Evolutionary conservation across 169 alveolate genomes (phyloP).

Genomic region (Cryptosporidium sp.): DNA sequence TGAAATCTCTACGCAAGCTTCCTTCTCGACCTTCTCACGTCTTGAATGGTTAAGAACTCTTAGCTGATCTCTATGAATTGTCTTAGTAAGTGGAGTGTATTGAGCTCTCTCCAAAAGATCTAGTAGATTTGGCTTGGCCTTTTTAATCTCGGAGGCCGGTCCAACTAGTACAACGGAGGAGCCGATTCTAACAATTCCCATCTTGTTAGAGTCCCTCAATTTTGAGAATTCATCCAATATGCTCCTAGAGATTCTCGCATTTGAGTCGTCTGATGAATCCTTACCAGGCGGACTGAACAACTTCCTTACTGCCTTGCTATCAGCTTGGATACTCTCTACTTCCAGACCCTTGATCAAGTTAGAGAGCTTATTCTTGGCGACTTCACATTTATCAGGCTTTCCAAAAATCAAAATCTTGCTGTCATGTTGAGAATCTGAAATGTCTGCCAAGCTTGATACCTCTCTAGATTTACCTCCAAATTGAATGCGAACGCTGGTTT

Average conservation of each 20-base stretch:
- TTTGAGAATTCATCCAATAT: constrained; percentile 57
- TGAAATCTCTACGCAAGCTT: constrained; percentile 52
- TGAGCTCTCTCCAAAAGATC: constrained; percentile 61
- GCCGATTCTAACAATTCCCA: constrained; percentile 73
- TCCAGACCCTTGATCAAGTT: constrained; percentile 30
- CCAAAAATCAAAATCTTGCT: constrained; percentile 74
- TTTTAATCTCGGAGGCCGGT: constrained; percentile 40
- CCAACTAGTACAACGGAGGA: constrained; percentile 74
- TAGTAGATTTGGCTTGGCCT: constrained; percentile 34
- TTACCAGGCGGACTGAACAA: constrained; percentile 71
- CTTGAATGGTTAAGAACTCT: constrained; percentile 57
- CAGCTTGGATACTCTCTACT: constrained; percentile 63
- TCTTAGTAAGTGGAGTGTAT: constrained; percentile 24
- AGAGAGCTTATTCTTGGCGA: constrained; percentile 41
- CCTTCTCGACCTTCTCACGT: constrained; percentile 49
- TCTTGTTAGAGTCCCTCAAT: constrained; percentile 58
- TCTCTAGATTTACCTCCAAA: constrained; percentile 66
- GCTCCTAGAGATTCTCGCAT: constrained; percentile 42
- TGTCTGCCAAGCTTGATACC: background rate
- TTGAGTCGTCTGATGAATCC: constrained; percentile 55
- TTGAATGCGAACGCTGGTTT: constrained; percentile 63
- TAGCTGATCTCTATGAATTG: constrained; percentile 67
- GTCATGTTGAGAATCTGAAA: constrained; percentile 59
- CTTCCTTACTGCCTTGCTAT: constrained; percentile 50
- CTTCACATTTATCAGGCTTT: constrained; percentile 58